These are phyloP conservation scores for Mycena vitilis DNA, from an alignment of 768 basidiomycete genomes.

Conservation along the genomic window DNA sequence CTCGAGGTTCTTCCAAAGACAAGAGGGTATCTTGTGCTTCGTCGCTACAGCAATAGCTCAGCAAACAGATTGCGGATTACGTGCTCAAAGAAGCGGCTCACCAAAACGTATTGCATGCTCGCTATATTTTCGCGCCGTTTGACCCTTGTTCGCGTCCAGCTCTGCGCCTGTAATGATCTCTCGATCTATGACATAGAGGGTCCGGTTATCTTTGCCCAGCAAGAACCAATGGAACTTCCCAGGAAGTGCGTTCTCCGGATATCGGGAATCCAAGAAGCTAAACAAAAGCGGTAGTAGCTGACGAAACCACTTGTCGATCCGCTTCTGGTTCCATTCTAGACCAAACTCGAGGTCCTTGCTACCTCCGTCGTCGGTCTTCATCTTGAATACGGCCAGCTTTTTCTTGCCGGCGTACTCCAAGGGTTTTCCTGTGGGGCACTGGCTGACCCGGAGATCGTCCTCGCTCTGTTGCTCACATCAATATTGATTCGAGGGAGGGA, in stretches of 20 bases:
- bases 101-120: slow-evolving; percentile 14
- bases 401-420: neutral
- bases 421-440: neutral
- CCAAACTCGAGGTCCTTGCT: neutral
- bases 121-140: neutral
- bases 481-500: neutral
- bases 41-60: neutral
- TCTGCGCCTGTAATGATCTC: neutral
- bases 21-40: slow-evolving; percentile 1
- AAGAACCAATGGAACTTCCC: neutral
- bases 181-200: slow-evolving; percentile 1
- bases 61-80: neutral
- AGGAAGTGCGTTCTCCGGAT: neutral
- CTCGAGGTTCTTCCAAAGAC: neutral
- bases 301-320: slow-evolving; percentile 7
- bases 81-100: too few relatives aligned
- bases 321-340: neutral
- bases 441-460: neutral
- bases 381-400: neutral
- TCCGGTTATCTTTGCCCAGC: slow-evolving; percentile 1
- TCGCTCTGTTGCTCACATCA: neutral
- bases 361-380: neutral
- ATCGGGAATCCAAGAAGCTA: neutral
- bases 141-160: slow-evolving; percentile 4
- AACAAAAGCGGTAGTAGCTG: neutral